Evolutionary conservation across 2,329 filamentous ascomycete genomes (phyloP), one percentile per base, ranked within the genome.

Genomic region (Fusarium mexicanum): DNA sequence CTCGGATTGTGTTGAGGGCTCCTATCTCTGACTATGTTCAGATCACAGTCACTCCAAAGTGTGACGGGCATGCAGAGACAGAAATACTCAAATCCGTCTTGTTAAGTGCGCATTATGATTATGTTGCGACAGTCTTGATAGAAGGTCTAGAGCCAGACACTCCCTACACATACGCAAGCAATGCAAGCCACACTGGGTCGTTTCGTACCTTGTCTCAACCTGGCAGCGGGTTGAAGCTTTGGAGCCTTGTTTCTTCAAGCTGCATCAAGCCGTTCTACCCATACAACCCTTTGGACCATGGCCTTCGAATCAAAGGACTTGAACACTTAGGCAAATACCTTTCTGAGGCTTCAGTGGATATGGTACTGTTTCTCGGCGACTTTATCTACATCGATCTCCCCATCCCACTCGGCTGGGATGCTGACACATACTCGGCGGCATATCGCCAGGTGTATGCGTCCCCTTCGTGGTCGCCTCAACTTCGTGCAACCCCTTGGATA

Each of bases 311-410:
- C 2, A 61, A 40, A 7, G 58, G 35, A 22, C 35, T 61, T 20
- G 58, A 54, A 5, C 22, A 61, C 1, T 1, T 61, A 4, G 12
- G 29, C 1, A 18, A 24, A 0, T 54, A 54, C 10, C 4, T 54
- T 8, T 53, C 35, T 2, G 9, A 18, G 4, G 11, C 17, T 4
- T 7, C 58, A 33, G 37, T 54, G 1, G 47, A 61, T 6, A 55
- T 61, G 37, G 17, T 35, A 4, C n/a, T 61, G 1, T 35, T 61
- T 8, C 14, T 61, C 1, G 58, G 47, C 5, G 58, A 61, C 29
- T 61, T 61, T 1, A 61, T 61, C 5, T 54, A 61, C 14, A 55
- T 61, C 3, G 58, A 61, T n/a, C 58, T 61, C 9, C 58, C 58
- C 1, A 61, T 61, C 2, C 5, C 58, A 1, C 29, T 61, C 4